Evolutionary conservation across 352 stramenopile species (phyloP), one percentile per base, ranked within the genome.

Genomic region (Peronospora tabacina): DNA sequence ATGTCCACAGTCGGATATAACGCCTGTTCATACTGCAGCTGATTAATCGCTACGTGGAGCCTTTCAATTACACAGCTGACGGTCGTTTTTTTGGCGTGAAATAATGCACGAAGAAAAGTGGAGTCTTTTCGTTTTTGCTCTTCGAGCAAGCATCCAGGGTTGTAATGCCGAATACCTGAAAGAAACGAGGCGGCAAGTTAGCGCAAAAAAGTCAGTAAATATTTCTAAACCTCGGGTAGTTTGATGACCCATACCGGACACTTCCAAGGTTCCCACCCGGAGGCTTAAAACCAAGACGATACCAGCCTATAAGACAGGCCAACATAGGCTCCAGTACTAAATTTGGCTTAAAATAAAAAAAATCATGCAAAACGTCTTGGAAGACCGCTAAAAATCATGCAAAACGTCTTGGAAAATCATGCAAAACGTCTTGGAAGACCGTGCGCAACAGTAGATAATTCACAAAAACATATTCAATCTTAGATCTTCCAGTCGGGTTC

Each of bases 321-420:
- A 29, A 43, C 30, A 11, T 29, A 17, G 37, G 15, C 37, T 4
- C 3, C 37, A 5, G 10, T 32, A 7, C 28, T 6, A 11, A 7
- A 43, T 11, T 43, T 12, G 8, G 16, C 37, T 24, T 8, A 7
- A 43, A n/a, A n/a, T n/a, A n/a, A n/a, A n/a, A n/a, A n/a, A 29
- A 43, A 29, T 43, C 37, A 43, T 43, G 7, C 5, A 29, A 43
- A 7, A 44, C n/a, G 12, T 38, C 3, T 20, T 56, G 40, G n/a
- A 55, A 44, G 12, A 30, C 33, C 0, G 45, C n/a, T n/a, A n/a
- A n/a, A n/a, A n/a, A n/a, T n/a, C n/a, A n/a, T n/a, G n/a, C n/a
- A n/a, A n/a, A n/a, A n/a, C n/a, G n/a, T n/a, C n/a, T n/a, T n/a
- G n/a, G n/a, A n/a, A n/a, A n/a, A n/a, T n/a, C n/a, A n/a, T n/a